Evolutionary conservation across 2,329 filamentous ascomycete genomes (phyloP), one percentile per base, ranked within the genome.

Genomic region (Coniella vitis): DNA sequence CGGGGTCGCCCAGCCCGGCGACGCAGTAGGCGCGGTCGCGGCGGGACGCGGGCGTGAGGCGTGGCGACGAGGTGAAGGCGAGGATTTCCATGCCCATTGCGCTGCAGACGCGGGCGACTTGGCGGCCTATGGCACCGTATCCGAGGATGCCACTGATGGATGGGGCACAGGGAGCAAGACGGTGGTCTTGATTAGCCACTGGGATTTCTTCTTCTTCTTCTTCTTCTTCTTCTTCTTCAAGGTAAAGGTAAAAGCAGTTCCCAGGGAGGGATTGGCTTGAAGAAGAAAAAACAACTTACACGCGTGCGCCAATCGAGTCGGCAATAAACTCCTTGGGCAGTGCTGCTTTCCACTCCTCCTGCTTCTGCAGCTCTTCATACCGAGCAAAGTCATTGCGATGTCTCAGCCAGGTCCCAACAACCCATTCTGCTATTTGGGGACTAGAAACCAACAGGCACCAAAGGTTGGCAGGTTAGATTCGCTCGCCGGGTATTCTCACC

Each of bases 81-180:
- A 84, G 70, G 1, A 88, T 74, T 34, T 78, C 69, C 76, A 84
- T 83, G 12, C 83, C 84, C 60, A 84, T 62, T 3, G 79, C 78
- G 16, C 71, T 67, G 9, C 73, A 74, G 8, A 84, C 71, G 12
- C 67, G 64, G 8, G 65, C 70, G 34, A 58, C 58, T 48, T 72
- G 67, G 4, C 70, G 61, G 5, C 69, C 70, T 32, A 73, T 72
- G 38, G 65, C 60, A 19, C 70, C 69, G 44, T 73, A 73, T 13
- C 69, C 69, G 5, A 72, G 58, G 38, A 71, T 60, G 3, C 64
- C 65, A 48, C 64, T 29, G 25, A 10, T 29, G 25, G 25, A n/a
- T n/a, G n/a, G n/a, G n/a, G n/a, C n/a, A n/a, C n/a, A n/a, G n/a
- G n/a, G n/a, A n/a, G n/a, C n/a, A n/a, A n/a, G n/a, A n/a, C n/a